Conservation (phyloP, 2,329 filamentous ascomycete species). For the Cladophialophora immunda region DNA sequence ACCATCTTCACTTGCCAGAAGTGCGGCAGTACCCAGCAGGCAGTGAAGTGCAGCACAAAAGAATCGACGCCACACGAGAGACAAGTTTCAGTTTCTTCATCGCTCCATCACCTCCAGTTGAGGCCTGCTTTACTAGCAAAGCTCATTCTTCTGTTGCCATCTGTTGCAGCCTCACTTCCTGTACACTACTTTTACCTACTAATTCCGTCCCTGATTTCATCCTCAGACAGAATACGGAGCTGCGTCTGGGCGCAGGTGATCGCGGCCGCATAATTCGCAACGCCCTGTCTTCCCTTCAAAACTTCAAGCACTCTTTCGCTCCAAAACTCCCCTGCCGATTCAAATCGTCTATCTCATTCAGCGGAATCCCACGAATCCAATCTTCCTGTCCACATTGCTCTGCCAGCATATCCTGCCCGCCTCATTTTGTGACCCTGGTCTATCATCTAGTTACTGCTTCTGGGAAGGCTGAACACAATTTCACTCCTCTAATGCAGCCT, state of each 20-base stretch:
- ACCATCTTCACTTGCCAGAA: slow-evolving; percentile 9
- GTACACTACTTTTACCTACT: slow-evolving; percentile 21
- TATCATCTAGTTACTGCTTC: slow-evolving; percentile 3
- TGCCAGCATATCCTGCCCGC: background rate
- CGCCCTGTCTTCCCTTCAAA: slow-evolving; percentile 2
- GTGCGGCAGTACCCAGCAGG: slow-evolving; percentile 2
- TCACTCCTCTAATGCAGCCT: slow-evolving; percentile 35
- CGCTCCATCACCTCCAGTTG: background rate
- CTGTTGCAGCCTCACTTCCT: slow-evolving; percentile 10
- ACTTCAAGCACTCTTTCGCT: slow-evolving; percentile 9
- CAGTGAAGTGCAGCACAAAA: slow-evolving; percentile 18
- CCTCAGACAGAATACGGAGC: slow-evolving; percentile 4
- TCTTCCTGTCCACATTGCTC: background rate
- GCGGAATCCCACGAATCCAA: background rate
- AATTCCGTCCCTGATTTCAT: slow-evolving; percentile 1
- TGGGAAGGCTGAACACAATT: slow-evolving; percentile 26
- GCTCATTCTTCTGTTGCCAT: slow-evolving; percentile 1
- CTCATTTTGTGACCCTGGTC: background rate
- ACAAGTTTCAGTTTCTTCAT: slow-evolving; percentile 19
- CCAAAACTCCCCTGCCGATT: slow-evolving; percentile 1
- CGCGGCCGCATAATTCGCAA: slow-evolving; percentile 6
- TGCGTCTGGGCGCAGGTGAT: slow-evolving; percentile 6
- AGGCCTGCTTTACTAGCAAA: slow-evolving; percentile 1
- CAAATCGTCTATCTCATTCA: background rate
- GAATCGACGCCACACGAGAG: slow-evolving; percentile 17